Percentiles rank a stretch among this genome's conserved stretches.
phyloP scores from a whole-genome alignment of 495 filamentous ascomycete species.

The Aspergillus conjunctus region DNA sequence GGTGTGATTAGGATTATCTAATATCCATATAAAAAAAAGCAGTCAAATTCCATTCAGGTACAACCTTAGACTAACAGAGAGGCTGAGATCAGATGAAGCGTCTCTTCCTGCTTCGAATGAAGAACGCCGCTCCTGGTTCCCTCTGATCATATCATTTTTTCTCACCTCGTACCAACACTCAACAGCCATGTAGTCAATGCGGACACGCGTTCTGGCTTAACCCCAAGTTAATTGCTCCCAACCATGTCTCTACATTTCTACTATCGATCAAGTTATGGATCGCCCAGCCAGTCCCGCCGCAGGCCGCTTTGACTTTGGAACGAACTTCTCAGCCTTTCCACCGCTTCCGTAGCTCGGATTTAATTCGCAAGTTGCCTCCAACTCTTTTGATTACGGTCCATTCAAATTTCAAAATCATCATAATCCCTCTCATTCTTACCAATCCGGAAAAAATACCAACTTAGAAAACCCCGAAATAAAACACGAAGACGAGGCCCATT shows the following conservation, averaged over 20 bases:
- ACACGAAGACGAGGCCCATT: background rate
- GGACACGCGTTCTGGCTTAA: background rate
- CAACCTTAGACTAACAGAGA: background rate
- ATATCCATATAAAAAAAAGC: background rate
- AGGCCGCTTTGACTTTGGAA: conserved; percentile 22
- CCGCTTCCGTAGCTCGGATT: conserved; percentile 18
- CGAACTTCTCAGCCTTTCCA: conserved; percentile 20
- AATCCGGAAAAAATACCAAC: background rate
- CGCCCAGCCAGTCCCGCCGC: conserved; percentile 25
- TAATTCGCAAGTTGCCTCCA: conserved; percentile 12
- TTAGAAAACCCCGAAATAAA: background rate
- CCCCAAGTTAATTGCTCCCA: background rate
- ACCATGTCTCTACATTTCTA: conserved; percentile 5
- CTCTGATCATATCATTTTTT: background rate
- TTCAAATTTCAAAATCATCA: background rate
- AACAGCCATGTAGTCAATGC: background rate
- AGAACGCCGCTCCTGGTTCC: too few relatives aligned
- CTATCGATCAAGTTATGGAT: conserved; percentile 27
- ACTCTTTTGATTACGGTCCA: background rate
- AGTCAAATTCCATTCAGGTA: background rate
- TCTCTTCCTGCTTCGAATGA: too few relatives aligned
- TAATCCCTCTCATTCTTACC: background rate
- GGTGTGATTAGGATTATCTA: background rate
- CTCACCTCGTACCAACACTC: background rate
- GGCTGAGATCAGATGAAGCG: background rate